Base-by-base conservation (phyloP, 225 moss, liverwort and hornwort genomes). In the Marchantia paleacea region DNA sequence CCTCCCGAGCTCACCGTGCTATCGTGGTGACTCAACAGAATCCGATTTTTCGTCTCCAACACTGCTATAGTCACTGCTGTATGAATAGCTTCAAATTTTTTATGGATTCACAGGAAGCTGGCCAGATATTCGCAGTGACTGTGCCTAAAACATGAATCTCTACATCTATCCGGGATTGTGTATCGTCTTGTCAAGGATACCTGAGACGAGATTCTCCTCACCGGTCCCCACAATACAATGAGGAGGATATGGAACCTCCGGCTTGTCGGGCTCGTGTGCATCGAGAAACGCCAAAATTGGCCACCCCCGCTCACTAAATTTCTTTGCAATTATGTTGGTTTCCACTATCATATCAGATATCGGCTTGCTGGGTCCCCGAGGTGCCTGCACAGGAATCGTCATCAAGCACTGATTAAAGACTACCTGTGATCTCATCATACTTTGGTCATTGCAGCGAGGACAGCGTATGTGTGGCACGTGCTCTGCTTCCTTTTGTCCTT, bases 141-240 rank as follows among this genome's bases (percentile, higher is more conserved):
- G 57, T 57, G 57, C 39, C 39, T 39, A 39, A 57, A 12, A 57
- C 19, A 57, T 57, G 57, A 57, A 57, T 57, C 13, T 12, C 57
- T 39, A 39, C 39, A 39, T 39, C 3, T 39, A 57, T 57, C 57
- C 57, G 8, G 3, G 13, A 19, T 19, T 12, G 57, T 39, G 39
- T 39, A 39, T 39, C 39, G 39, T 39, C 39, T 39, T 39, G 39
- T 12, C 14, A 57, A 54, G 15, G 3, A 52, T 75, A 96, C 96
- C 92, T 89, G 91, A 87, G 82, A 97, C 91, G 28, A 97, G 88
- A 55, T 94, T 90, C 78, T 92, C 97, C 82, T 97, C 92, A 29
- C 94, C 94, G 12, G 85, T 89, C 73, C 94, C 97, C 54, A 80
- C 55, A 29, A 93, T 85, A 67, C 97, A 97, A 85, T 97, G 97